Conservation (phyloP, 2,329 filamentous ascomycete species). For the Truncatella angustata region DNA sequence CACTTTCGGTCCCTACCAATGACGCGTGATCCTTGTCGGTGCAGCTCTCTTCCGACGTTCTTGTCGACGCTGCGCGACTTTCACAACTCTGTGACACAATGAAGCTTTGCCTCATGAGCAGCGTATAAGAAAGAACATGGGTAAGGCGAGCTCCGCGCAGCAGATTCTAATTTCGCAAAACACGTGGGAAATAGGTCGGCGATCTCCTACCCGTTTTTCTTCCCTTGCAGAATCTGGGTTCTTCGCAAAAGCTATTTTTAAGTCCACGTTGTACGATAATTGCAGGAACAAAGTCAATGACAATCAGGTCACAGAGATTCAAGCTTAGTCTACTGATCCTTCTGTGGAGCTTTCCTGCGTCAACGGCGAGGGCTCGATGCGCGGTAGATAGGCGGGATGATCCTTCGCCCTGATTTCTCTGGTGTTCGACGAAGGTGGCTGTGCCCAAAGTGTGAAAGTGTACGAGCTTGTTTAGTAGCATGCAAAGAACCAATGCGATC, state of each 20-base stretch:
- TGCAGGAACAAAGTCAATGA: not conserved
- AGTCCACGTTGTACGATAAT: slow-evolving; percentile 2
- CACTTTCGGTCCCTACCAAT: not conserved
- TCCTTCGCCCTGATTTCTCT: not conserved
- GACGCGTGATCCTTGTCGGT: not conserved
- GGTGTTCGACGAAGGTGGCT: no score
- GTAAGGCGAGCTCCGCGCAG: not conserved
- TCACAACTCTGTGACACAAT: no score
- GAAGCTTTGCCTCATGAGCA: not conserved
- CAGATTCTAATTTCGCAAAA: not conserved
- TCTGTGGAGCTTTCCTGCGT: not conserved
- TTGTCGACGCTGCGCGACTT: no score
- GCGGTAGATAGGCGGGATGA: not conserved
- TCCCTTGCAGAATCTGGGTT: not conserved
- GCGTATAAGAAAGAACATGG: not conserved
- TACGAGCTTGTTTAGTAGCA: not conserved
- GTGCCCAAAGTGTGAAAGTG: no score
- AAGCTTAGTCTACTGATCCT: not conserved
- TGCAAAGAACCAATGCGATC: no score
- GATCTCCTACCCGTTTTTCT: slow-evolving; percentile 3
- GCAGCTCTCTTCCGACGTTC: not conserved
- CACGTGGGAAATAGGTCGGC: slow-evolving; percentile 5
- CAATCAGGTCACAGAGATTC: not conserved
- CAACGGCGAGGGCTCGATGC: not conserved
- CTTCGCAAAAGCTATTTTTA: not conserved